These are phyloP conservation scores for Hansenula sp. DNA, from an alignment of 1,139 yeast species.

Conservation along the genomic window DNA sequence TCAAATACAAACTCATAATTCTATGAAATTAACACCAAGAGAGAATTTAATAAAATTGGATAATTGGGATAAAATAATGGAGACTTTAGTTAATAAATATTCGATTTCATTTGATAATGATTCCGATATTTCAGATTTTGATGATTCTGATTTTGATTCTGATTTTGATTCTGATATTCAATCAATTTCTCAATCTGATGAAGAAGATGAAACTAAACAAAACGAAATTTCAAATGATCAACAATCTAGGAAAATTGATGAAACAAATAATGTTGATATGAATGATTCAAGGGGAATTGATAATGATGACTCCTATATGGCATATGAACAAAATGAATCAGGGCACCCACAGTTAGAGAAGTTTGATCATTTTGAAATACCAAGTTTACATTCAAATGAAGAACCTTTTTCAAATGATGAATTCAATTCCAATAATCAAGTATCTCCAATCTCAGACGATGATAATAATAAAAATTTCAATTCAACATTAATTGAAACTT, in stretches of 20 bases:
- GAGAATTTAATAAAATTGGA: slow-evolving; percentile 2
- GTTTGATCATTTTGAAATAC: background rate
- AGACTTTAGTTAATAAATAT: slow-evolving; percentile 12
- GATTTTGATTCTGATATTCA: slow-evolving; percentile 13
- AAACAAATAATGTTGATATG: background rate
- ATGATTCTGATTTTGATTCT: slow-evolving; percentile 13
- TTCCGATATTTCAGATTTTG: slow-evolving; percentile 9
- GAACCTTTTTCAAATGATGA: background rate
- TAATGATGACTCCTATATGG: background rate
- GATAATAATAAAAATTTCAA: background rate
- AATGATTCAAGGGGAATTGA: slow-evolving; percentile 1
- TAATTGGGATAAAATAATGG: slow-evolving; percentile 23
- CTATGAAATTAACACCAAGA: background rate
- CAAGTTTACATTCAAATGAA: background rate
- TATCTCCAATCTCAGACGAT: background rate
- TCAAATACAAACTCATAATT: slow-evolving; percentile 1
- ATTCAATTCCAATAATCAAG: background rate
- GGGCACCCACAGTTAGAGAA: no score
- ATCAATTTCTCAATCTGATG: background rate
- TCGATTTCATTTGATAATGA: slow-evolving; percentile 11
- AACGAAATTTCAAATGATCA: background rate
- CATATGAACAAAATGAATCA: background rate
- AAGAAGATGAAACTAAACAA: background rate
- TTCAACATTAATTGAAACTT: background rate
- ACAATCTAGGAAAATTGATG: background rate